These are phyloP conservation scores for Limonium bicolor DNA, from an alignment of 148 eudicot genomes.

Conservation along the genomic window DNA sequence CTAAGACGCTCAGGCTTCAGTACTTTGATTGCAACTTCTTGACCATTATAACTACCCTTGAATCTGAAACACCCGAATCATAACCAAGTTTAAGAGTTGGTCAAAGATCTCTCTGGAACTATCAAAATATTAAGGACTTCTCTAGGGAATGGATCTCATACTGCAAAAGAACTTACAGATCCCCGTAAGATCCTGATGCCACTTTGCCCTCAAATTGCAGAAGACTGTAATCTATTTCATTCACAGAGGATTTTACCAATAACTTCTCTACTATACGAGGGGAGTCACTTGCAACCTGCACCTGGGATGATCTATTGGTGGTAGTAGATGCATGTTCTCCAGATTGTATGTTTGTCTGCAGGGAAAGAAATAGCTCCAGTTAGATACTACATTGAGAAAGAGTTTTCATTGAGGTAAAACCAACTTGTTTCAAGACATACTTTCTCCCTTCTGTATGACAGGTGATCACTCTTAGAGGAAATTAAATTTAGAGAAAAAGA, in stretches of 20 bases:
- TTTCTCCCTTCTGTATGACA: too few species aligned
- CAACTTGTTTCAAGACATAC: too few species aligned
- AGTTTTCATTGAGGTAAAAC: too few species aligned
- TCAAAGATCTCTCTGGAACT: constrained; percentile 1
- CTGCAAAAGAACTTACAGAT: constrained; percentile 43
- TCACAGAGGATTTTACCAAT: constrained; percentile 18
- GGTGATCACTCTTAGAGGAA: too few species aligned
- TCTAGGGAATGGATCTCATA: too few species aligned
- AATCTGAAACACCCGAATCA: constrained; percentile 29
- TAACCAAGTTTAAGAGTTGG: neutral
- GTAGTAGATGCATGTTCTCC: constrained; percentile 9
- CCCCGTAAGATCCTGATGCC: constrained; percentile 51
- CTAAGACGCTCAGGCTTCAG: constrained; percentile 40
- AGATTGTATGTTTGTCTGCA: constrained; percentile 31
- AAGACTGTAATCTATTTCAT: constrained; percentile 52
- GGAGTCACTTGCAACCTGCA: constrained; percentile 4
- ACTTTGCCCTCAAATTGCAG: constrained; percentile 39
- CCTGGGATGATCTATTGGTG: constrained; percentile 17
- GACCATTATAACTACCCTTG: constrained; percentile 53
- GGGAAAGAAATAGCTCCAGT: too few species aligned
- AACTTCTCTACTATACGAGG: constrained; percentile 16
- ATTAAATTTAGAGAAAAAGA: too few species aligned
- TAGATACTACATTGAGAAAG: too few species aligned
- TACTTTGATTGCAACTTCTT: constrained; percentile 72
- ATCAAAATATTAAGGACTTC: too few species aligned